These are phyloP conservation scores for Trapa bicornis DNA, from an alignment of 345 rosid species.

Conservation along the genomic window DNA sequence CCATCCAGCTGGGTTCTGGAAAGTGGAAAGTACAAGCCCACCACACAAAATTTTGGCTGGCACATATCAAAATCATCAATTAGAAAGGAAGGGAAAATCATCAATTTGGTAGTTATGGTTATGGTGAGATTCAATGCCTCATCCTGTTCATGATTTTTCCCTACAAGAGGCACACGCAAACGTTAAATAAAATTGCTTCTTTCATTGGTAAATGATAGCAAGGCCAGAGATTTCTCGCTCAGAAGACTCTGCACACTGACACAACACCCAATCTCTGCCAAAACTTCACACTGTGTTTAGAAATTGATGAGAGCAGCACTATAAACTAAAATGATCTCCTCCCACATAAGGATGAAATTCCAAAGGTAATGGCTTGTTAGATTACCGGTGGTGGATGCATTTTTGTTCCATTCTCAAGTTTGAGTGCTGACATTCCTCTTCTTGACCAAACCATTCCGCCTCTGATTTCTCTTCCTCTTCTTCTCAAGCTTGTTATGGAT, in stretches of 20 bases:
- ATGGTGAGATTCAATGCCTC: constrained; percentile 3
- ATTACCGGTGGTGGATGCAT: not conserved
- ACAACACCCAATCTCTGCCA: not conserved
- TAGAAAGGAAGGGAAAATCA: not conserved
- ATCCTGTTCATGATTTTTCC: not conserved
- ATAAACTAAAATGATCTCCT: not conserved
- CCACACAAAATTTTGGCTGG: not conserved
- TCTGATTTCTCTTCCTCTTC: constrained; percentile 76
- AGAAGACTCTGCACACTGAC: not conserved
- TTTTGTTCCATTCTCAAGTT: not conserved
- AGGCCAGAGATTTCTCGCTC: not conserved
- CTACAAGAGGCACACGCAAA: not conserved
- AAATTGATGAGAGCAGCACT: not conserved
- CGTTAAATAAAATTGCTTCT: not conserved
- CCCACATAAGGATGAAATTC: too few species aligned
- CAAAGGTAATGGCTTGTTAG: too few species aligned
- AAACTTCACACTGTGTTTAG: not conserved
- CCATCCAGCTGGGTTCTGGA: constrained; percentile 3
- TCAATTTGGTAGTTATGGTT: not conserved
- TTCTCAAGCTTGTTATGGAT: constrained; percentile 41
- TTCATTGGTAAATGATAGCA: not conserved
- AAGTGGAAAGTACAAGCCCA: constrained; percentile 3
- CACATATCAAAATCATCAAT: not conserved
- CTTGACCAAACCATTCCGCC: constrained; percentile 27
- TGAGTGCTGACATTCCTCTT: constrained; percentile 20